phyloP scores from a whole-genome alignment of 78 protist genomes.

The Dictyostelium capitatum region DNA sequence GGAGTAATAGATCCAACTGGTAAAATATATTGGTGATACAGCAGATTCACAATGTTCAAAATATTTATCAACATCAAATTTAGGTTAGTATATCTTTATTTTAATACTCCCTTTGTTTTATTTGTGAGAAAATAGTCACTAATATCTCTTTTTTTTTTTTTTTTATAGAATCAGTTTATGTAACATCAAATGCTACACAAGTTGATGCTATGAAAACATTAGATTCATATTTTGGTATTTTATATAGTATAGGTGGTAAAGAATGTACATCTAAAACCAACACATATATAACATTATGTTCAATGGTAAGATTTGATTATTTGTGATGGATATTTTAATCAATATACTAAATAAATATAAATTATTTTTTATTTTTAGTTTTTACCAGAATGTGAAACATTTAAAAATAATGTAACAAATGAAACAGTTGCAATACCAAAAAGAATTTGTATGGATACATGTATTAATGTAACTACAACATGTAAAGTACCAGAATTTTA shows the following conservation, averaged over 20 bases:
- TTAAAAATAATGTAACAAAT: not conserved
- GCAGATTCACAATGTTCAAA: not conserved
- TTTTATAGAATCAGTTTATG: conserved; percentile 41
- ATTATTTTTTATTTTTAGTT: no score
- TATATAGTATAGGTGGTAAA: not conserved
- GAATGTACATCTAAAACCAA: conserved; percentile 13
- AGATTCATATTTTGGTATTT: not conserved
- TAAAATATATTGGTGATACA: conserved; percentile 26
- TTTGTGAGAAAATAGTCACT: no score
- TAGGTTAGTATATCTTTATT: no score
- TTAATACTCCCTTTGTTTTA: no score
- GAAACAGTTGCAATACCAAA: not conserved
- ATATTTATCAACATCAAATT: not conserved
- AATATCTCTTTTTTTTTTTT: no score
- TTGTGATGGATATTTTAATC: no score
- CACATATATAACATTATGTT: conserved; percentile 26
- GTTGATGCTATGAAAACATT: not conserved
- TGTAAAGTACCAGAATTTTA: not conserved
- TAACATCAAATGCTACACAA: not conserved
- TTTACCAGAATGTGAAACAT: not conserved
- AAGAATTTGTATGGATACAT: not conserved
- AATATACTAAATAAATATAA: no score
- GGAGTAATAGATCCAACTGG: conserved; percentile 16
- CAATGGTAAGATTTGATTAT: conserved; percentile 46
- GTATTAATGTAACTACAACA: not conserved